These are phyloP conservation scores for Samsoniella hepiali DNA, from an alignment of 2,329 filamentous ascomycete species.

Conservation along the genomic window DNA sequence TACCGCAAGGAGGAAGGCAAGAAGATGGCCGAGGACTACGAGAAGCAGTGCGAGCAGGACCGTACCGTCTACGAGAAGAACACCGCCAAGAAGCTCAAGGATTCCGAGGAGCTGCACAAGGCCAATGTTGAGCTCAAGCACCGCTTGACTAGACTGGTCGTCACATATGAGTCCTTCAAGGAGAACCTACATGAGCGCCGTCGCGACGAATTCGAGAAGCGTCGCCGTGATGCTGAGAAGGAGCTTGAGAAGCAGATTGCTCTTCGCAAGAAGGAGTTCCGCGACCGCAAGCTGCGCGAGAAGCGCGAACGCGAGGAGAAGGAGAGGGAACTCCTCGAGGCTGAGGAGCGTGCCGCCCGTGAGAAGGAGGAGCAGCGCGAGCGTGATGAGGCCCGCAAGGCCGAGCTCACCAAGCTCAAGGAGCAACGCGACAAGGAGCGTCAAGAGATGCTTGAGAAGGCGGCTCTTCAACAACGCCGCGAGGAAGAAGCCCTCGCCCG, in stretches of 20 bases:
- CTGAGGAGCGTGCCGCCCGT: slow-evolving; percentile 74
- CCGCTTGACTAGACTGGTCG: slow-evolving; percentile 79
- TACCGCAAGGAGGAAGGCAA: slow-evolving; percentile 95
- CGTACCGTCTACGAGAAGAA: slow-evolving; percentile 74
- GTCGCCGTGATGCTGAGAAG: slow-evolving; percentile 83
- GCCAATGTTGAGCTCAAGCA: slow-evolving; percentile 92
- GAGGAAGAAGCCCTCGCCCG: slow-evolving; percentile 86
- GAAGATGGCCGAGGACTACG: slow-evolving; percentile 84
- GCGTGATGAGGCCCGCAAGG: slow-evolving; percentile 75
- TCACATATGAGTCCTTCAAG: slow-evolving; percentile 81
- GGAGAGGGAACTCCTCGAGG: slow-evolving; percentile 73
- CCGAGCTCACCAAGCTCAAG: slow-evolving; percentile 64
- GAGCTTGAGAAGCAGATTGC: slow-evolving; percentile 92
- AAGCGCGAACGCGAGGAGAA: slow-evolving; percentile 80
- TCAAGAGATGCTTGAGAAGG: slow-evolving; percentile 64
- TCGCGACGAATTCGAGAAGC: slow-evolving; percentile 93
- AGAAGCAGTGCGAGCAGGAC: slow-evolving; percentile 75
- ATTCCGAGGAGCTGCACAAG: slow-evolving; percentile 84
- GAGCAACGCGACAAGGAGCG: slow-evolving; percentile 64
- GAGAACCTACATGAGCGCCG: slow-evolving; percentile 79
- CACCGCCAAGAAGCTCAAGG: slow-evolving; percentile 73
- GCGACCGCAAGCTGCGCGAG: slow-evolving; percentile 78
- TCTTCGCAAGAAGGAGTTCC: slow-evolving; percentile 80
- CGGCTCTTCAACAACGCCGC: slow-evolving; percentile 69
- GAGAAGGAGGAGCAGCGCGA: slow-evolving; percentile 84